Evolutionary conservation across 2,329 filamentous ascomycete species (phyloP).

Genomic region (Alternaria metachromatica): DNA sequence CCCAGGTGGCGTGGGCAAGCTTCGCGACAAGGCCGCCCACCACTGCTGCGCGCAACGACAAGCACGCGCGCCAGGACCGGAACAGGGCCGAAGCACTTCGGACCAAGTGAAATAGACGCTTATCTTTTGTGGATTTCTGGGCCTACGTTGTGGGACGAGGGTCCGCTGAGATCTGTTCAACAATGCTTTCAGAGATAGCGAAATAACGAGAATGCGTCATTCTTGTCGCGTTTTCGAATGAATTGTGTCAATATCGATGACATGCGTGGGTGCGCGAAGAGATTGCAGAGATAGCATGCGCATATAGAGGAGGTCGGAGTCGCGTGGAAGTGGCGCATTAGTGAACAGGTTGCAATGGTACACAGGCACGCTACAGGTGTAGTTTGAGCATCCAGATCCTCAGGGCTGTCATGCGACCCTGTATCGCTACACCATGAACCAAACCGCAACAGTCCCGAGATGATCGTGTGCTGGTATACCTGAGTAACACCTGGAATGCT

Average conservation of each 20-base stretch:
- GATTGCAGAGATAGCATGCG: conserved; percentile 1
- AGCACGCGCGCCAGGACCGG: conserved; percentile 1
- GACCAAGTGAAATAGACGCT: conserved; percentile 9
- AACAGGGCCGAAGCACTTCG: conserved; percentile 3
- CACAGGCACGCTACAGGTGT: not conserved
- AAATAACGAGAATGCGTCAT: conserved; percentile 4
- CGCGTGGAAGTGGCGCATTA: not conserved
- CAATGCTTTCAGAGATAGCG: conserved; percentile 4
- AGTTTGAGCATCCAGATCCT: not conserved
- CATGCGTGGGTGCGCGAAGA: not conserved
- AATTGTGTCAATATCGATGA: not conserved
- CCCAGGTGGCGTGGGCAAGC: conserved; percentile 1
- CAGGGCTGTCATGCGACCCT: not conserved
- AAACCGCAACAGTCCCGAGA: not conserved
- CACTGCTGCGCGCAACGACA: not conserved
- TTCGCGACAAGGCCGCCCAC: not conserved
- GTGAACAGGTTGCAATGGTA: not conserved
- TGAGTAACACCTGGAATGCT: not conserved
- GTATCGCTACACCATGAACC: not conserved
- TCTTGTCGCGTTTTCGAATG: not conserved
- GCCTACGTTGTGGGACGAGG: conserved; percentile 5
- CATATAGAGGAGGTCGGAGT: not conserved
- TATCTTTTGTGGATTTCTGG: conserved; percentile 14
- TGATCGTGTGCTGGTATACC: not conserved
- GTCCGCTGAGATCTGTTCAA: conserved; percentile 6